Percentiles rank a stretch among this genome's conserved stretches.
phyloP scores from a whole-genome alignment of 192 early-diverging fungal species.

The Jimgerdemannia lactiflua region DNA sequence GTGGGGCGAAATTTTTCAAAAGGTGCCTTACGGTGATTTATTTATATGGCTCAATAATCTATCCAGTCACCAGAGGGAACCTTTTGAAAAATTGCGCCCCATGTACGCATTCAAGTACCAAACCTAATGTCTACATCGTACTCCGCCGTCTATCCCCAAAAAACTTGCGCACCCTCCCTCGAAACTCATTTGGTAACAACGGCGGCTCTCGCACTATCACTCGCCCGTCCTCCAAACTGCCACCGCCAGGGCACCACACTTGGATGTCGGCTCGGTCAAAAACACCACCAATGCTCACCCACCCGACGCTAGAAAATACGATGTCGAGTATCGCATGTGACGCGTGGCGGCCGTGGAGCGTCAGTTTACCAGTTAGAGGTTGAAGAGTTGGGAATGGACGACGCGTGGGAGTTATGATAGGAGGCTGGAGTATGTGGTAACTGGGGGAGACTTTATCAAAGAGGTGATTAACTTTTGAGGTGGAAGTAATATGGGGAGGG shows the following conservation, averaged over 20 bases:
- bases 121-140: not conserved
- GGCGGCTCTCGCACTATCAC: slow-evolving; percentile 47
- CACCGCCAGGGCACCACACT: slow-evolving; percentile 49
- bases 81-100: too few relatives aligned
- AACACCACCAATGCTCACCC: slow-evolving; percentile 55
- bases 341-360: slow-evolving; percentile 37
- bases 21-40: too few relatives aligned
- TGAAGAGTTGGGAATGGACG: slow-evolving; percentile 30
- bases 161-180: not conserved
- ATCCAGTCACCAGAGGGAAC: too few relatives aligned
- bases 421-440: slow-evolving; percentile 39
- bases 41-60: too few relatives aligned
- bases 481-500: slow-evolving; percentile 56
- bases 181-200: slow-evolving; percentile 63
- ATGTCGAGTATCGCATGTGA: slow-evolving; percentile 51
- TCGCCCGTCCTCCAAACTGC: slow-evolving; percentile 18
- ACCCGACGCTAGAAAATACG: slow-evolving; percentile 60
- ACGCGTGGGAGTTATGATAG: slow-evolving; percentile 29
- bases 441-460: not conserved
- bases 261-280: slow-evolving; percentile 46
- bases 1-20: too few relatives aligned
- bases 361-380: slow-evolving; percentile 34
- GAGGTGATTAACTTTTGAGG: slow-evolving; percentile 13
- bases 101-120: too few relatives aligned
- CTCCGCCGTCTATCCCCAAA: not conserved